Evolutionary conservation across 768 basidiomycete species (phyloP), one percentile per base, ranked within the genome.

Genomic region (Mycena olivaceomarginata): DNA sequence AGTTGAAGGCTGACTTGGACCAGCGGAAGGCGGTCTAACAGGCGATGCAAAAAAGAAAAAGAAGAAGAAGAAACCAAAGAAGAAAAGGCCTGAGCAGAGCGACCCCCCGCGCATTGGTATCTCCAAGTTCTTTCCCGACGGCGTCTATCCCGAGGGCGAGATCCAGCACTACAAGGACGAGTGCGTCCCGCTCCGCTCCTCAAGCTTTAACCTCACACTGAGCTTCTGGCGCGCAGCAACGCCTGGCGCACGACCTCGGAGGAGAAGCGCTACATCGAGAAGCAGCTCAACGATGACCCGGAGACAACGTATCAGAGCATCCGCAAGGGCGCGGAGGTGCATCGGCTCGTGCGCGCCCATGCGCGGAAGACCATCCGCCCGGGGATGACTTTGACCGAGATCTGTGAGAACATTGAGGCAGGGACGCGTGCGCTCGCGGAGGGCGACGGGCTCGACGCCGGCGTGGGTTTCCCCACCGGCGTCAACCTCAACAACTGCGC

Each of bases 391-490:
- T 95, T 97, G 95, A 97, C 93, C 2, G 95, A 98, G 81, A 98
- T 99, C 79, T 98, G 94, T 41, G 93, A 99, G 75, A 90, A 93
- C 81, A 98, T 99, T 81, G 98, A 99, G 86, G 93, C 97, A 80
- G 95, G 96, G 11, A 96, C 95, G 37, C 91, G 98, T 67, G 94
- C 97, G 2, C 87, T 99, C 43, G 98, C 98, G 0, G 98, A 99
- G 86, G 98, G 95, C 86, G 92, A 94, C 78, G 97, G 96, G 12
- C 84, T 97, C 69, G 92, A 97, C 74, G 87, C 92, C 53, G 98
- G 98, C 2, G 90, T 99, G 77, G 98, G 97, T 1, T 99, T 99
- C 87, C 98, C 98, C 40, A 99, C 98, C 11, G 98, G 98, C 48
- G 87, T 99, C 78, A 98, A 94, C 85, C 85, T 97, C 79, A 99